Evolutionary conservation across 1,284 basidiomycete genomes (phyloP).

Genomic region (Waitea zeae): DNA sequence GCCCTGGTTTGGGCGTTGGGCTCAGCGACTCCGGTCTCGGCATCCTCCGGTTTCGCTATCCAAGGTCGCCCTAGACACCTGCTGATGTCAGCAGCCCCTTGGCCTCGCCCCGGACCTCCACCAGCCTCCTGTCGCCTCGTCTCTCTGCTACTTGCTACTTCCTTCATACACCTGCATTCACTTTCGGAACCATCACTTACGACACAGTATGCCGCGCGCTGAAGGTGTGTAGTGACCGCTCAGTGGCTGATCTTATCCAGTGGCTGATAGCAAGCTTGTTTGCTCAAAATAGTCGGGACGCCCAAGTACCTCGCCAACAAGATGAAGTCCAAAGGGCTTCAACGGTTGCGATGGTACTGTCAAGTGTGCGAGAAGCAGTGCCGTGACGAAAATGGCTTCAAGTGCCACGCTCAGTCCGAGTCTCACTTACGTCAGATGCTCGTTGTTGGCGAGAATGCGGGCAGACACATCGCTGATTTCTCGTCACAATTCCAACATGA

Average conservation of each 20-base stretch:
- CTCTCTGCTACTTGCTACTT: no score
- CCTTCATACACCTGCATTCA: no score
- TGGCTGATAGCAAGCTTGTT: conserved; percentile 3
- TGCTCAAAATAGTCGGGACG: conserved; percentile 44
- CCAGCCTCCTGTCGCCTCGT: no score
- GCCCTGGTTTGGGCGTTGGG: no score
- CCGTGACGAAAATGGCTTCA: conserved; percentile 95
- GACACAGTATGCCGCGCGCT: conserved; percentile 50
- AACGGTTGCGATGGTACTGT: conserved; percentile 89
- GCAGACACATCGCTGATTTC: conserved; percentile 82
- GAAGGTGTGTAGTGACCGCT: no score
- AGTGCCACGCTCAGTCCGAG: conserved; percentile 77
- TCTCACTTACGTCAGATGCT: conserved; percentile 92
- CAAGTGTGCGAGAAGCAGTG: conserved; percentile 95
- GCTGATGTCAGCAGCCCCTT: no score
- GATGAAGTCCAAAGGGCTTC: conserved; percentile 92
- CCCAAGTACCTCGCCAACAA: conserved; percentile 87
- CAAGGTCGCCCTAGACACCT: no score
- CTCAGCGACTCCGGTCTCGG: no score
- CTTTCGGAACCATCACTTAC: no score
- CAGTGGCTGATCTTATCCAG: not conserved
- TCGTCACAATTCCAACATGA: conserved; percentile 83
- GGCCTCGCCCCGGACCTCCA: no score
- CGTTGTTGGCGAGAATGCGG: conserved; percentile 85
- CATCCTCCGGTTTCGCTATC: no score